A percentile compares a stretch with the other conserved stretches of the same genome.
Evolutionary conservation across 345 rosid genomes (phyloP).

Genomic region (Corymbia maculata): DNA sequence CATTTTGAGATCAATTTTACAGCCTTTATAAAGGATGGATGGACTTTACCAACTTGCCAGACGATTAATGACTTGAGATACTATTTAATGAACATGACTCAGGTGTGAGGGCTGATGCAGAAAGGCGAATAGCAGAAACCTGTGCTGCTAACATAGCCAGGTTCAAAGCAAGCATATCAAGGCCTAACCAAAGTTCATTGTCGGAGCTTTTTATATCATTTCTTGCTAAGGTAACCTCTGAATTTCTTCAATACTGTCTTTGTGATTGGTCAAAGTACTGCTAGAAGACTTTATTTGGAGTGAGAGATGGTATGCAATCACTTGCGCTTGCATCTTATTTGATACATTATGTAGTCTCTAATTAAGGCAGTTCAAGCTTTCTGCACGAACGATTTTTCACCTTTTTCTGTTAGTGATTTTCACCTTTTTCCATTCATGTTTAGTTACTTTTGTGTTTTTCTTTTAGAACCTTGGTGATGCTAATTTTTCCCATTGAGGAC

Average conservation of each 20-base stretch:
- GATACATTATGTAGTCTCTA: neutral
- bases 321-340: neutral
- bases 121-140: conserved; percentile 37
- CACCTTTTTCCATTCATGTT: neutral
- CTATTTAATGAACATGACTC: conserved; percentile 9
- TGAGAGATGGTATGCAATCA: neutral
- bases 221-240: conserved; percentile 48
- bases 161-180: conserved; percentile 32
- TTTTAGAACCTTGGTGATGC: neutral
- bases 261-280: neutral
- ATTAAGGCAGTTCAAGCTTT: neutral
- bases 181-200: conserved; percentile 52
- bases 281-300: neutral
- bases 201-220: conserved; percentile 73
- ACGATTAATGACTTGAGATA: neutral
- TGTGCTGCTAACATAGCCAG: conserved; percentile 43
- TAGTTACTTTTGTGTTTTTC: neutral
- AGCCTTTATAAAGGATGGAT: neutral
- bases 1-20: neutral
- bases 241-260: neutral
- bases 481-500: neutral
- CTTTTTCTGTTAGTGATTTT: no score
- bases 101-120: conserved; percentile 66
- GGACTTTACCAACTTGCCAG: neutral
- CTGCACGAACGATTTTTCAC: neutral